These are phyloP conservation scores for Xylariales sp. DNA, from an alignment of 2,329 filamentous ascomycete genomes.

Conservation along the genomic window DNA sequence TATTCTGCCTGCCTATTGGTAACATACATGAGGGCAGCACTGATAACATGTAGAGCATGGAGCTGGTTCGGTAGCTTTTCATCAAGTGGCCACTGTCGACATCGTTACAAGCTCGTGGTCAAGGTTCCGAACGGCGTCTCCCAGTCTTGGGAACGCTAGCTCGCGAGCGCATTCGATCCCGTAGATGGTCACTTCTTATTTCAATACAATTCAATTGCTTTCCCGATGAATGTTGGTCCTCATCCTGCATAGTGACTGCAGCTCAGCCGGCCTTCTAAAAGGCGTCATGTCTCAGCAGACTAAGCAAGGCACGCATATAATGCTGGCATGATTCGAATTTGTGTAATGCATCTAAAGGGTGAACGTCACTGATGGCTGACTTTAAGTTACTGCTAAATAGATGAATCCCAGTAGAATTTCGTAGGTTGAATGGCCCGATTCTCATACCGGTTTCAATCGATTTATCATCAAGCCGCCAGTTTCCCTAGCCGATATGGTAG, in stretches of 20 bases:
- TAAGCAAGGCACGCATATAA: too few relatives aligned
- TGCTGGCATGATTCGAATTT: too few relatives aligned
- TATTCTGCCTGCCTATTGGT: neutral
- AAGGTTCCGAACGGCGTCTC: neutral
- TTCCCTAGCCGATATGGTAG: too few relatives aligned
- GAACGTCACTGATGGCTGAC: too few relatives aligned
- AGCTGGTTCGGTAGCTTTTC: slow-evolving; percentile 9
- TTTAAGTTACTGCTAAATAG: too few relatives aligned
- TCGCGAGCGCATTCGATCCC: neutral
- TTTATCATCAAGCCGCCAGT: too few relatives aligned
- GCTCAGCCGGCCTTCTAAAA: too few relatives aligned
- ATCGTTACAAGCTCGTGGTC: neutral
- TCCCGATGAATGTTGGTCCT: slow-evolving; percentile 8
- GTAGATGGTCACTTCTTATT: neutral
- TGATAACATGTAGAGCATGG: neutral
- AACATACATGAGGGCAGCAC: neutral
- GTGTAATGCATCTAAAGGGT: too few relatives aligned
- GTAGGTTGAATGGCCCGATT: too few relatives aligned
- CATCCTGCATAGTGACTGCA: neutral
- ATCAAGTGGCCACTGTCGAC: neutral
- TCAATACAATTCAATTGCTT: slow-evolving; percentile 19
- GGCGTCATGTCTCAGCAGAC: too few relatives aligned
- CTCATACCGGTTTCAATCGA: too few relatives aligned
- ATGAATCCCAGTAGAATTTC: too few relatives aligned
- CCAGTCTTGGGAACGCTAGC: neutral